Conservation (phyloP, 208 protist genomes). For the Borovskyia barvae region DNA sequence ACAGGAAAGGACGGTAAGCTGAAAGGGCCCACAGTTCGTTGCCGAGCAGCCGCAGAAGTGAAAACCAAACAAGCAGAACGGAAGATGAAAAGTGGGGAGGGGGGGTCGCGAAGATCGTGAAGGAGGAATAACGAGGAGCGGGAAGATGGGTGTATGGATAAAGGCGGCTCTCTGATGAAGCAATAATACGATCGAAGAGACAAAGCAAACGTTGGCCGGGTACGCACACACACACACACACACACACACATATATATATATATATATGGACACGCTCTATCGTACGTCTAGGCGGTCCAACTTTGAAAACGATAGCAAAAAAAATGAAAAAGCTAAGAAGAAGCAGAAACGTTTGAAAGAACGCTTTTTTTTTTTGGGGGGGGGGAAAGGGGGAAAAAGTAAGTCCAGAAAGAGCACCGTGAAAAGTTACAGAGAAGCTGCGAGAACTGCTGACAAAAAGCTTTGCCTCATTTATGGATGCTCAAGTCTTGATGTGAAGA, state of each 20-base stretch:
- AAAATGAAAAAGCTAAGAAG: slow-evolving; percentile 1
- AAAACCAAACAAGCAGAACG: too few relatives aligned
- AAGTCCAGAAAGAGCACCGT: slow-evolving; percentile 1
- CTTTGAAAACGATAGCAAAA: neutral
- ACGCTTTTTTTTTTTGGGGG: neutral
- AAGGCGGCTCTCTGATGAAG: neutral
- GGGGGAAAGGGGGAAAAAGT: neutral
- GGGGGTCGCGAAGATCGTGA: too few relatives aligned
- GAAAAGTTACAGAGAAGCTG: slow-evolving; percentile 3
- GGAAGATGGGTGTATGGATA: neutral
- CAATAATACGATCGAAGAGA: too few relatives aligned
- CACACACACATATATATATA: neutral
- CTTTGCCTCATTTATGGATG: too few relatives aligned
- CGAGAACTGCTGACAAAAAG: slow-evolving; percentile 2
- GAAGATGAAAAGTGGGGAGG: too few relatives aligned
- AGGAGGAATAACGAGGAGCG: neutral
- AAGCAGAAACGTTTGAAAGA: neutral
- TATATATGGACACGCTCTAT: too few relatives aligned
- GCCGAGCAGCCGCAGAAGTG: slow-evolving; percentile 1
- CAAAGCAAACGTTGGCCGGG: too few relatives aligned
- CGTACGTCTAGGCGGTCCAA: too few relatives aligned
- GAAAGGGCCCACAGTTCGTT: too few relatives aligned
- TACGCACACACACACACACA: neutral
- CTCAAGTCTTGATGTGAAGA: too few relatives aligned
- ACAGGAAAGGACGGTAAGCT: too few relatives aligned